These are phyloP conservation scores for Trametes pubescens DNA, from an alignment of 1,284 basidiomycete species.

Conservation along the genomic window DNA sequence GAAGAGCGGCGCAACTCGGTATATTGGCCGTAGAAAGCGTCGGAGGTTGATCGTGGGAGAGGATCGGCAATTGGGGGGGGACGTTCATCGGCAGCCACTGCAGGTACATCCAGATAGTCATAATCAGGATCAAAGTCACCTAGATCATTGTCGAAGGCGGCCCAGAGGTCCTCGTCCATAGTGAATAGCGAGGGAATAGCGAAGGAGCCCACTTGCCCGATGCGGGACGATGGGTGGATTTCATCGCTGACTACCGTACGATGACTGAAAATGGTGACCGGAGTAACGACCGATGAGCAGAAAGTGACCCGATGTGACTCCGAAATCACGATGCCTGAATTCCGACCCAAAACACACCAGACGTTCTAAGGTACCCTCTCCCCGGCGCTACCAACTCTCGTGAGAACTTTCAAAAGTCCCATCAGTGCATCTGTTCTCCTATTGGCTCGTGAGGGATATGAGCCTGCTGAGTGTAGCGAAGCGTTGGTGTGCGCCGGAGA, in stretches of 20 bases:
- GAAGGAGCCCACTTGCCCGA: background rate
- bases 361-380: no score
- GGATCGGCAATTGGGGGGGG: no score
- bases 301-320: slow-evolving; percentile 10
- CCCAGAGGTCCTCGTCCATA: background rate
- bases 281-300: background rate
- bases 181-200: background rate
- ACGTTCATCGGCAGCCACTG: no score
- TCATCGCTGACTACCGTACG: background rate
- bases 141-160: background rate
- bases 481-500: no score
- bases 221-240: background rate
- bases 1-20: background rate
- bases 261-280: background rate
- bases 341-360: no score
- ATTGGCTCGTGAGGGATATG: no score
- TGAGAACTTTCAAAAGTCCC: no score
- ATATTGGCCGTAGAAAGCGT: no score
- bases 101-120: background rate
- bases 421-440: no score
- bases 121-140: background rate
- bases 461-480: no score
- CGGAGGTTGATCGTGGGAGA: no score
- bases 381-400: no score
- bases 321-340: slow-evolving; percentile 10